Evolutionary conservation across 108 stramenopile species (phyloP), one percentile per base, ranked within the genome.

Genomic region (Phaeodactylum tricornutum): DNA sequence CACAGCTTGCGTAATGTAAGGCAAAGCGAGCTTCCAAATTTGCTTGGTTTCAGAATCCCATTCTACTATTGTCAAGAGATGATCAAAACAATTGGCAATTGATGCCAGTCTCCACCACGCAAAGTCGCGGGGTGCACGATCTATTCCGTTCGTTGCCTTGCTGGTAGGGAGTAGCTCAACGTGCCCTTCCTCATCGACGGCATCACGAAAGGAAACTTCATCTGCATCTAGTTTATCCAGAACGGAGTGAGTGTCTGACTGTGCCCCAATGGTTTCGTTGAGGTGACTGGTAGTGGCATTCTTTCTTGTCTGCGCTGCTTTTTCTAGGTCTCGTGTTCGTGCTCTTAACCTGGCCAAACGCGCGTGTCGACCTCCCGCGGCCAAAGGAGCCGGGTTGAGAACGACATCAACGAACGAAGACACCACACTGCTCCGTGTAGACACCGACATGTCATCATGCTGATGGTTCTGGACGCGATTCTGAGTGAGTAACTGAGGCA

Each of bases 21-120:
- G 69, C 8, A 56, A n/a, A 14, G 53, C 61, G 19, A 83, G 28
- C 20, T 30, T 25, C 11, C 67, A 21, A 22, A 70, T 50, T 29
- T 46, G 38, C 37, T 47, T 66, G 38, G 60, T 75, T 51, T 76
- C 74, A 12, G 48, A 24, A 38, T 77, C 72, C 34, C 48, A 62
- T 30, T 64, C 55, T 8, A 56, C 59, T 38, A 58, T 47, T 17
- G 9, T 15, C 14, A 62, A 27, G n/a, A n/a, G 33, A 34, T 46
- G 5, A 23, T 46, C 22, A 43, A 34, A 34, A 12, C 33, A 12
- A 34, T 34, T 34, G 33, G 33, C 33, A 34, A 34, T 12, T 11
- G 33, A 8, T 11, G 33, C 8, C 8, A 12, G 12, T 11, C 33
- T 12, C 9, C 33, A 34, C 8, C 9, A 12, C 8, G 33, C 12